Evolutionary conservation across 176 grass and related monocot genomes (phyloP).

Genomic region (Juncus inflexus): DNA sequence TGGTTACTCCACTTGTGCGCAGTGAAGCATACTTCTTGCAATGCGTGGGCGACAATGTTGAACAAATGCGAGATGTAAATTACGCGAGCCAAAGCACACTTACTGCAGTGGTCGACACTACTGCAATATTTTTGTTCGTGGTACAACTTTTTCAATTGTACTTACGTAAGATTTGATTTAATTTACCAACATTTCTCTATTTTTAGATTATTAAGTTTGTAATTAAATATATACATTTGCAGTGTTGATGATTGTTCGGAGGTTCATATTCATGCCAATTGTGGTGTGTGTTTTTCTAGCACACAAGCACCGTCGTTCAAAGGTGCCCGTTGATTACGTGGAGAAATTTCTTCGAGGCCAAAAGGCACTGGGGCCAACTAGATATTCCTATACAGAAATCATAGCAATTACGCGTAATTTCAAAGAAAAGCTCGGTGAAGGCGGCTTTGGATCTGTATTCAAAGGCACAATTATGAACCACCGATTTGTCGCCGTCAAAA

Average conservation of each 20-base stretch:
- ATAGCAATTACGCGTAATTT: conserved; percentile 49
- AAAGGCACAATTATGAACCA: conserved; percentile 22
- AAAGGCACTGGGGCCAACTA: conserved; percentile 4
- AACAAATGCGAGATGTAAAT: background rate
- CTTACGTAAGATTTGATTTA: no score
- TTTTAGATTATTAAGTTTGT: no score
- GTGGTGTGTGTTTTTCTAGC: conserved; percentile 21
- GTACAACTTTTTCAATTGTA: background rate
- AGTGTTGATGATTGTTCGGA: conserved; percentile 8
- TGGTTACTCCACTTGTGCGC: conserved; percentile 6
- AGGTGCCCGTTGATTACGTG: conserved; percentile 12
- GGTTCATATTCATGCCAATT: conserved; percentile 10
- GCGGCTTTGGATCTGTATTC: conserved; percentile 39
- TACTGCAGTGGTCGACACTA: background rate
- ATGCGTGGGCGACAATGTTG: conserved; percentile 13
- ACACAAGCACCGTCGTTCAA: conserved; percentile 34
- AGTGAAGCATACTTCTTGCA: conserved; percentile 7
- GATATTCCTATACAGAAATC: conserved; percentile 41
- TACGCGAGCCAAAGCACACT: background rate
- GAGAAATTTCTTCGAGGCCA: conserved; percentile 42
- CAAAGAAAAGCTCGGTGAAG: conserved; percentile 43
- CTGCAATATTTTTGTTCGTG: background rate
- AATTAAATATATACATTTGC: background rate
- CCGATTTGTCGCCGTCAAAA: conserved; percentile 30
- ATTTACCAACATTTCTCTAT: no score